These are phyloP conservation scores for Mycocentrospora acerina DNA, from an alignment of 2,329 filamentous ascomycete species.

Conservation along the genomic window DNA sequence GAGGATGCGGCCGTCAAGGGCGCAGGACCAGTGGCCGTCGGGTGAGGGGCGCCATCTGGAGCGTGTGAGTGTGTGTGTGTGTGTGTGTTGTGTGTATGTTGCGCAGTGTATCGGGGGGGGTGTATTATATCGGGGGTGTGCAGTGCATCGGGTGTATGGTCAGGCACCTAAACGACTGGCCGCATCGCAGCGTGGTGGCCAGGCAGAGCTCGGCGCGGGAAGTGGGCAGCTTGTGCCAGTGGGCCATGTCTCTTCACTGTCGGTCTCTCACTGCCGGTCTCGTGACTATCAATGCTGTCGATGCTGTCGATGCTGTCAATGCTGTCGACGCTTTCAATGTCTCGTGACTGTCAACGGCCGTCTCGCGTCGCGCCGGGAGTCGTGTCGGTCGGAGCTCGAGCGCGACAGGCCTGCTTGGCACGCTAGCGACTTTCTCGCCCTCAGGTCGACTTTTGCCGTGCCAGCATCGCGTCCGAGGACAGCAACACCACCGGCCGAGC, in stretches of 20 bases:
- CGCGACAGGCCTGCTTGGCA: too few species aligned
- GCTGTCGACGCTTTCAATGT: too few species aligned
- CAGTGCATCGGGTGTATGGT: too few species aligned
- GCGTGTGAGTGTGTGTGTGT: conserved; percentile 7
- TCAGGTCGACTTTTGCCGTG: neutral
- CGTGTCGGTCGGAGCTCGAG: too few species aligned
- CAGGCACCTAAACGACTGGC: conserved; percentile 80
- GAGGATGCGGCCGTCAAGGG: conserved; percentile 80
- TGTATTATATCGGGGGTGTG: conserved; percentile 1
- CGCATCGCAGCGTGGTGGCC: conserved; percentile 89
- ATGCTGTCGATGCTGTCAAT: too few species aligned
- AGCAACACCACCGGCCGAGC: too few species aligned
- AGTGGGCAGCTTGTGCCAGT: conserved; percentile 86
- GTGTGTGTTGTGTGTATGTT: too few species aligned
- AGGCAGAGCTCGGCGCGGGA: conserved; percentile 85
- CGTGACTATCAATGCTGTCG: too few species aligned
- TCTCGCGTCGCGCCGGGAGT: too few species aligned
- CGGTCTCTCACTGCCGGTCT: conserved; percentile 12
- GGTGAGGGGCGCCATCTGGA: conserved; percentile 79
- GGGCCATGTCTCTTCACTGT: conserved; percentile 11
- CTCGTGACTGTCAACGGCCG: too few species aligned
- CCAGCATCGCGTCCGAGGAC: conserved; percentile 9
- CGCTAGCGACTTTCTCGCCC: too few species aligned
- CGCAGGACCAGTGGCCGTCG: conserved; percentile 84
- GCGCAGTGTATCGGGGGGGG: neutral